Evolutionary conservation across 139 green algal genomes (phyloP).

Genomic region (Micractinium sp.): DNA sequence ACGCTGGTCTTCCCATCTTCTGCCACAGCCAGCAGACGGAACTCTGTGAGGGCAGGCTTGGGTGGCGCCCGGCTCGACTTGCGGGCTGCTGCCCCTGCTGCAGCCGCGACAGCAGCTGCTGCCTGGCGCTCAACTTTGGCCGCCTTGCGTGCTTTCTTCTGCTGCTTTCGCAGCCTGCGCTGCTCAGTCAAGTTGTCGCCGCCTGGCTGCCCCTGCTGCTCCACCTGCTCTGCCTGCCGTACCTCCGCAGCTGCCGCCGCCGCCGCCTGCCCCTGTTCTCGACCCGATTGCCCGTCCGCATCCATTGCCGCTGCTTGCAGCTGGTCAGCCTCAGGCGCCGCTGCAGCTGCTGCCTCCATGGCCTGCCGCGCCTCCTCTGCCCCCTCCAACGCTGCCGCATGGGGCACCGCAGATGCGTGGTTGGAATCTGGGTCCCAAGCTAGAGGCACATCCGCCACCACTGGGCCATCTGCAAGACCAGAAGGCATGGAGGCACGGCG

Average conservation of each 20-base stretch:
- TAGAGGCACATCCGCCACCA: constrained; percentile 56
- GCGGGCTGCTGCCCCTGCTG: not conserved
- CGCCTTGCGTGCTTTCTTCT: constrained; percentile 3
- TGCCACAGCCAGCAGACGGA: constrained; percentile 56
- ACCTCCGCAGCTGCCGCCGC: not conserved
- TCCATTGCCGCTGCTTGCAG: not conserved
- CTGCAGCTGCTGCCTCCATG: too few species aligned
- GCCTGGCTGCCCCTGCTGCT: not conserved
- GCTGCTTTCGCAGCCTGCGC: constrained; percentile 3
- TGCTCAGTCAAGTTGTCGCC: not conserved
- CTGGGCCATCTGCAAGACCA: not conserved
- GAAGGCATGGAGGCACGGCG: not conserved
- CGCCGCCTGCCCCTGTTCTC: not conserved
- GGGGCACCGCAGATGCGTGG: constrained; percentile 32
- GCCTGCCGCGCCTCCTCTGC: not conserved
- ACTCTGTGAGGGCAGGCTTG: constrained; percentile 57
- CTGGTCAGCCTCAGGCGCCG: not conserved
- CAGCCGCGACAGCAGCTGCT: not conserved
- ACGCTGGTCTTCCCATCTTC: constrained; percentile 70
- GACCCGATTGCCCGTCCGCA: too few species aligned
- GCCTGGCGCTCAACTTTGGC: constrained; percentile 13
- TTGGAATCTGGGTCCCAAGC: constrained; percentile 68
- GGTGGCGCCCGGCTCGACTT: not conserved
- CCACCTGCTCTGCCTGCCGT: not conserved
- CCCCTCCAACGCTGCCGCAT: not conserved